These are phyloP conservation scores for Tylopilus sp. DNA, from an alignment of 768 basidiomycete genomes.

Conservation along the genomic window DNA sequence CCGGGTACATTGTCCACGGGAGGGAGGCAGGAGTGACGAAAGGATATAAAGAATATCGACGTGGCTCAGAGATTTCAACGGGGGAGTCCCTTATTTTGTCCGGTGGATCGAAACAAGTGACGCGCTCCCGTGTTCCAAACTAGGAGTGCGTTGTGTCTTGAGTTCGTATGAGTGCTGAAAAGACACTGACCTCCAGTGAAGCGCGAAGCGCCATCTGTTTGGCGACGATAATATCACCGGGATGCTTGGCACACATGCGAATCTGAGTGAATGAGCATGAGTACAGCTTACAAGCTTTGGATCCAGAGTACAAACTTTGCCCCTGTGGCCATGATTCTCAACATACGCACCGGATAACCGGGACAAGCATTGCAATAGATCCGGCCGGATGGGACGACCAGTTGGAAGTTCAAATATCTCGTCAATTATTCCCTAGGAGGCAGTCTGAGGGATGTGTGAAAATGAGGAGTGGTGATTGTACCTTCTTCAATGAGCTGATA, in stretches of 20 bases:
- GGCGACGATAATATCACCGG: slow-evolving; percentile 39
- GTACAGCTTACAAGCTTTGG: neutral
- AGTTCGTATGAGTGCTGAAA: slow-evolving; percentile 7
- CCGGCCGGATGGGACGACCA: slow-evolving; percentile 37
- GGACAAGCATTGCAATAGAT: slow-evolving; percentile 63
- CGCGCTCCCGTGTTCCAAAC: slow-evolving; percentile 12
- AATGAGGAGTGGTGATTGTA: slow-evolving; percentile 18
- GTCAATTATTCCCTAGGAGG: slow-evolving; percentile 25
- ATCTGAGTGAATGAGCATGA: slow-evolving; percentile 37
- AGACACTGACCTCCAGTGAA: slow-evolving; percentile 45
- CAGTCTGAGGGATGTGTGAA: neutral
- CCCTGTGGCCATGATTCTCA: slow-evolving; percentile 45
- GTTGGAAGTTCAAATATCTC: slow-evolving; percentile 44
- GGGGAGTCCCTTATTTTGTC: slow-evolving; percentile 23
- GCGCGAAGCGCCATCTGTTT: slow-evolving; percentile 52
- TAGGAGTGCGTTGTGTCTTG: slow-evolving; percentile 4
- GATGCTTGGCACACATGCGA: slow-evolving; percentile 49
- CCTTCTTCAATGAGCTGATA: slow-evolving; percentile 48
- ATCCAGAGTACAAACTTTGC: slow-evolving; percentile 38
- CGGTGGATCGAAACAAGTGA: slow-evolving; percentile 33
- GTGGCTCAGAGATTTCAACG: slow-evolving; percentile 29
- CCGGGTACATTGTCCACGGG: slow-evolving; percentile 44
- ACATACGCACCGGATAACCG: slow-evolving; percentile 61
- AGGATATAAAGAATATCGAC: slow-evolving; percentile 64
- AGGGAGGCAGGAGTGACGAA: slow-evolving; percentile 50